Base-by-base conservation (phyloP, 805 yeast genomes). In the Saturnispora mendoncae region DNA sequence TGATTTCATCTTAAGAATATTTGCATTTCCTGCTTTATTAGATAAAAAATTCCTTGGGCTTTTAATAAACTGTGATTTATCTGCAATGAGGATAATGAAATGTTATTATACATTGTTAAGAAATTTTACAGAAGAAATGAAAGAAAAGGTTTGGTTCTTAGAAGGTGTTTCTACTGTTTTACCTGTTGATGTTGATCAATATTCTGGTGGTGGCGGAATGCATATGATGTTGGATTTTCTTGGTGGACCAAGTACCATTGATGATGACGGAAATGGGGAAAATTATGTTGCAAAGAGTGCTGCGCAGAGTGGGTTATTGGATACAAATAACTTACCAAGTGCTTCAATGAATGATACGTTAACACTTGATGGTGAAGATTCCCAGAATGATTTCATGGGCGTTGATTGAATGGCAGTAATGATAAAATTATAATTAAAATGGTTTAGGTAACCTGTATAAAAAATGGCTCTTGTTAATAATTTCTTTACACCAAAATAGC, bases 111-210 rank as follows among this genome's bases (percentile, higher is more conserved):
- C 83, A 42, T 64, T 88, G 44, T 69, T 88, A 36, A 67, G 95
- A 50, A 78, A 81, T 13, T 88, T 83, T 58, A 84, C 94, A 0
- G 76, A 80, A 27, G 94, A 84, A 54, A 81, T 84, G 82, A 84
- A 83, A 57, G 92, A 87, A 53, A 75, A 75, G 51, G 94, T 88
- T 14, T 88, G 97, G 97, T 87, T 88, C 51, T 67, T 88, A 48
- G 95, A 88, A 60, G 97, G 97, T 4, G 92, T 86, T 2, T 76
- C 92, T 4, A 77, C 79, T 41, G 94, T 87, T 1, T 67, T 88
- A 36, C 96, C 96, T 0, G 94, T 80, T 9, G 95, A 87, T 58
- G 94, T 85, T 41, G 96, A 88, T 51, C 86, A 82, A 53, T 83
- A 84, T 55, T 78, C 88, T 12, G 94, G 95, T 31, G 84, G 94